Evolutionary conservation across 352 stramenopile genomes (phyloP).

Genomic region (Phytophthora hybrid): DNA sequence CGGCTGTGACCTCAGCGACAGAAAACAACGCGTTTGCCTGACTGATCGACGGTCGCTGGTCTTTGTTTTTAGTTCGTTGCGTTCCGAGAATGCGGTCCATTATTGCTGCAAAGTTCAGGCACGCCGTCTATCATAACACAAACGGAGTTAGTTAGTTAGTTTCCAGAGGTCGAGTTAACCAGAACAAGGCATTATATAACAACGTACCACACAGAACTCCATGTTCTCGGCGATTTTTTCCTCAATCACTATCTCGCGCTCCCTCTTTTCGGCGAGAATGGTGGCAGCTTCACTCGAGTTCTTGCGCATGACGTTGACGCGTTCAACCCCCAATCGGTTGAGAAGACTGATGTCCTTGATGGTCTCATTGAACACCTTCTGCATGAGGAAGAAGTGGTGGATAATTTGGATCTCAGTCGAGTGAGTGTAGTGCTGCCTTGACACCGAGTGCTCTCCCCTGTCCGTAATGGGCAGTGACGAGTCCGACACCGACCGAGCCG

Average conservation of each 20-base stretch:
- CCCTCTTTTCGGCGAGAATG: constrained; percentile 11
- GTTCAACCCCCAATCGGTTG: constrained; percentile 45
- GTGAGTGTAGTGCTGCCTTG: constrained; percentile 5
- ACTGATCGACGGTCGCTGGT: neutral
- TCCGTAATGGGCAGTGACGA: neutral
- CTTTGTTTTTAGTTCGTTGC: neutral
- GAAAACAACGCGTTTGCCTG: constrained; percentile 30
- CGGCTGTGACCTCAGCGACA: constrained; percentile 12
- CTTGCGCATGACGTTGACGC: constrained; percentile 25
- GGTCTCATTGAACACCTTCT: constrained; percentile 52
- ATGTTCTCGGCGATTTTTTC: constrained; percentile 51
- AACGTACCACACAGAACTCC: constrained; percentile 48
- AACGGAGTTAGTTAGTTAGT: neutral
- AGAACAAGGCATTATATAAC: neutral
- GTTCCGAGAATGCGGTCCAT: constrained; percentile 24
- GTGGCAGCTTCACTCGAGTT: neutral
- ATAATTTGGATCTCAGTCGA: constrained; percentile 47
- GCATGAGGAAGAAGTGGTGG: constrained; percentile 56
- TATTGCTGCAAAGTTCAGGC: constrained; percentile 29
- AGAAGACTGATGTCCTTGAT: constrained; percentile 59
- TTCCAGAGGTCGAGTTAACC: neutral
- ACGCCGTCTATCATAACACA: constrained; percentile 21
- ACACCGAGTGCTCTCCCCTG: neutral
- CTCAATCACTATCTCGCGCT: constrained; percentile 30
- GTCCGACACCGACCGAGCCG: neutral